Evolutionary conservation across 208 protist genomes (phyloP), one percentile per base, ranked within the genome.

Genomic region (Naegleria gruberi): DNA sequence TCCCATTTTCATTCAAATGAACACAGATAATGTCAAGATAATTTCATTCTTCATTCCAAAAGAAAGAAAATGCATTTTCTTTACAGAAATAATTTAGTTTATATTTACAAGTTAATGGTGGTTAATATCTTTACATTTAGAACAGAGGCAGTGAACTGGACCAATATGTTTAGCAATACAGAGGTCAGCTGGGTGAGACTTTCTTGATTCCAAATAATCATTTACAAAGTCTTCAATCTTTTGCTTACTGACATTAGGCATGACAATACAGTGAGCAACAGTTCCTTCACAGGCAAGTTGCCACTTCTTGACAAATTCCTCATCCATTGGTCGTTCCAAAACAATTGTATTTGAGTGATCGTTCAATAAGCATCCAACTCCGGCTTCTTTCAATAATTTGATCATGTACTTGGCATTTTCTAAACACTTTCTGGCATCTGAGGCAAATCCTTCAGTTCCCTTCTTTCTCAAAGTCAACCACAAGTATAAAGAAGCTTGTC

Each of bases 401-500:
- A n/a, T 23, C 82, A 86, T 51, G 30, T 86, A 51, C 44, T 86
- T 51, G 15, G 82, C 82, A 51, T 51, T 51, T 86, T 45, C 82
- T 23, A 86, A 51, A 51, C 82, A 86, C 26, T 86, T 45, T 51
- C 45, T 51, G 26, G 45, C 82, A 45, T 86, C 82, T 23, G 15
- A 30, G 15, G 44, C 44, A 45, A 86, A 51, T 23, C 82, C 82
- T 86, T 45, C 45, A 51, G 42, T 51, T 3, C 82, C 82, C 82
- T 86, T 86, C 44, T 45, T 51, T 45, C 42, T 74, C 65, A 87
- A 51, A 1, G 65, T 43, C 6, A 42, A 19, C 65, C 84, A 90
- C 10, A 90, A 46, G 81, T 74, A 92, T 17, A 92, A 51, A 41
- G 91, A 73, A 30, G 91, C 90, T 41, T 92, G 91, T 30, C 90